Evolutionary conservation across 2,329 filamentous ascomycete genomes (phyloP), one percentile per base, ranked within the genome.

Genomic region (Talaromyces sp.): DNA sequence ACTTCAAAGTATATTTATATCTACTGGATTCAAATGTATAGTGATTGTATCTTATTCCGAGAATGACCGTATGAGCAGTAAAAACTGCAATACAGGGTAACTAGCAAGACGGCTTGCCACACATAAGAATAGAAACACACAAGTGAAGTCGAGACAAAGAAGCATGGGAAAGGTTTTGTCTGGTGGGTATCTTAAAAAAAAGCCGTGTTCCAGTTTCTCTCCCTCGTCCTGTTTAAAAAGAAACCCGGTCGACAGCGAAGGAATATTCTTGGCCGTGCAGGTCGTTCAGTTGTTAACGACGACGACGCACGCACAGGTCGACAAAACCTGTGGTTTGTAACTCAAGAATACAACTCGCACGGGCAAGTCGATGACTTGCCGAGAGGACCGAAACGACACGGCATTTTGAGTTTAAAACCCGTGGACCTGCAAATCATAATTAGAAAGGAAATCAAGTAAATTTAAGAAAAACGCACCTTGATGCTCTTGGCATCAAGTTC

Each of bases 401-500:
- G 70, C 68, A 70, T 71, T 68, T 52, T 67, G 67, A 69, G 70
- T 68, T 74, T 81, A 81, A 76, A 81, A 81, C 64, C 79, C 79
- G 69, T 81, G 79, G 74, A 81, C 79, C 77, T 79, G 29, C 2
- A n/a, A n/a, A 46, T 29, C 14, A 14, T 31, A 17, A 3, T 31
- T n/a, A 21, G 9, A n/a, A 11, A 38, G 24, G 43, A 11, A 58
- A 38, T 1, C 14, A 9, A 35, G 10, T 32, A 3, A 12, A 32
- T 32, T 5, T 3, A 4, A 5, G 12, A 10, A 27, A 8, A 6
- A 55, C 70, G 63, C 74, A 93, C 90, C 86, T 97, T 97, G 82
- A 97, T 96, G 81, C 89, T 95, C 87, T 97, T 96, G 79, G 88
- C 84, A 81, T 97, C 91, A 75, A 97, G 88, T 79, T 91, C 91